These are phyloP conservation scores for Pichia nakasei DNA, from an alignment of 805 yeast species.

Conservation along the genomic window DNA sequence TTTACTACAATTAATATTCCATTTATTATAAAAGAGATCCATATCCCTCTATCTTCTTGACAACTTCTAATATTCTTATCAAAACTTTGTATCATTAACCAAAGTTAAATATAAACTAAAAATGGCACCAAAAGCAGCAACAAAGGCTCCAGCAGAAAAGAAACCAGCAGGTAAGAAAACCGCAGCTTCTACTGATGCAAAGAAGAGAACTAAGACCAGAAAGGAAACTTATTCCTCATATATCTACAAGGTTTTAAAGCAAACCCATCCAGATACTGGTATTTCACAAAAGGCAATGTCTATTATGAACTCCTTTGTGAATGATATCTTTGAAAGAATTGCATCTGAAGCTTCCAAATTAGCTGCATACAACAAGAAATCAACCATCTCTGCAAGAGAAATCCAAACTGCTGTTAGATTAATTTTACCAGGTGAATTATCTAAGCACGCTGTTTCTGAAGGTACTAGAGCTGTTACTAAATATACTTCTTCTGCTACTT, in stretches of 20 bases:
- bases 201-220: conserved; percentile 92
- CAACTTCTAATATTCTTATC: background rate
- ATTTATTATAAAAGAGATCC: too few species aligned
- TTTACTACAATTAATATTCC: too few species aligned
- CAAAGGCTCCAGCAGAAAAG: conserved; percentile 96
- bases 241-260: conserved; percentile 97
- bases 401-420: conserved; percentile 98
- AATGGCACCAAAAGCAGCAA: conserved; percentile 76
- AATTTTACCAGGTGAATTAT: conserved; percentile 96
- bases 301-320: conserved; percentile 96
- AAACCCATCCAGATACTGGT: conserved; percentile 99
- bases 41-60: too few species aligned
- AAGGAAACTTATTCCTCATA: conserved; percentile 97
- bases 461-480: conserved; percentile 98
- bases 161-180: conserved; percentile 90
- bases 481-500: conserved; percentile 63
- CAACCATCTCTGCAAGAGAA: conserved; percentile 96
- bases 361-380: conserved; percentile 98
- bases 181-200: conserved; percentile 60
- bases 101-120: conserved; percentile 12
- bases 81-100: background rate
- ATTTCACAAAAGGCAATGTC: conserved; percentile 98
- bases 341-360: conserved; percentile 97
- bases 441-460: conserved; percentile 97
- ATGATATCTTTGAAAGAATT: conserved; percentile 96